These are phyloP conservation scores for Dunaliella sp. DNA, from an alignment of 139 green algal genomes.

Conservation along the genomic window DNA sequence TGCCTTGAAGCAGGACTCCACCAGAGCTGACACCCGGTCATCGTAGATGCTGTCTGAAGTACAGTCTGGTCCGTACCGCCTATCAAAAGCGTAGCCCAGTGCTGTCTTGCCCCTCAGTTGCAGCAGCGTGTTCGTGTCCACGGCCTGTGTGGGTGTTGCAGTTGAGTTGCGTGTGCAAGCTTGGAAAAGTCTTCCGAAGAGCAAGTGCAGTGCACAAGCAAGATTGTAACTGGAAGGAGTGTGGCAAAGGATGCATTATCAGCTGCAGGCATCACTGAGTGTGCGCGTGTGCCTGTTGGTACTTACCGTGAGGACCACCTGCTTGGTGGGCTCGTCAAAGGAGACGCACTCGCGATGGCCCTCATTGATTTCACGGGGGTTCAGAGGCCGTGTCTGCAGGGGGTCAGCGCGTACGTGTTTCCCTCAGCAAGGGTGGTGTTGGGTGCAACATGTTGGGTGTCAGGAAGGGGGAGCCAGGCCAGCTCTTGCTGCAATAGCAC, in stretches of 20 bases:
- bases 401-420: too few species aligned
- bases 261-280: too few species aligned
- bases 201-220: background rate
- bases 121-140: slow-evolving; percentile 60
- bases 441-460: too few species aligned
- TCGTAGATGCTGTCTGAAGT: slow-evolving; percentile 61
- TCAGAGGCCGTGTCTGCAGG: slow-evolving; percentile 64
- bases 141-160: slow-evolving; percentile 43
- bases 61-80: slow-evolving; percentile 45
- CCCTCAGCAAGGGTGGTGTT: too few species aligned
- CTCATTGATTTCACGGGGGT: slow-evolving; percentile 44
- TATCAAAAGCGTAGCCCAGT: slow-evolving; percentile 65
- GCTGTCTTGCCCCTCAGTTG: slow-evolving; percentile 53
- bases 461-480: too few species aligned
- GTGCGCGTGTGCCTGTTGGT: too few species aligned
- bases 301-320: slow-evolving; percentile 65
- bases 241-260: too few species aligned
- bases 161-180: background rate
- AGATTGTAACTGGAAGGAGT: background rate
- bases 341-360: slow-evolving; percentile 55
- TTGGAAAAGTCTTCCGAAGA: background rate
- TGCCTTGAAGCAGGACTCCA: slow-evolving; percentile 66
- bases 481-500: too few species aligned
- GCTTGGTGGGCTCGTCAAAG: slow-evolving; percentile 61
- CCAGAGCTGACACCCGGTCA: slow-evolving; percentile 44